Evolutionary conservation across 2,329 filamentous ascomycete species (phyloP), one percentile per base, ranked within the genome.

Genomic region (Sphaerostilbella broomeana): DNA sequence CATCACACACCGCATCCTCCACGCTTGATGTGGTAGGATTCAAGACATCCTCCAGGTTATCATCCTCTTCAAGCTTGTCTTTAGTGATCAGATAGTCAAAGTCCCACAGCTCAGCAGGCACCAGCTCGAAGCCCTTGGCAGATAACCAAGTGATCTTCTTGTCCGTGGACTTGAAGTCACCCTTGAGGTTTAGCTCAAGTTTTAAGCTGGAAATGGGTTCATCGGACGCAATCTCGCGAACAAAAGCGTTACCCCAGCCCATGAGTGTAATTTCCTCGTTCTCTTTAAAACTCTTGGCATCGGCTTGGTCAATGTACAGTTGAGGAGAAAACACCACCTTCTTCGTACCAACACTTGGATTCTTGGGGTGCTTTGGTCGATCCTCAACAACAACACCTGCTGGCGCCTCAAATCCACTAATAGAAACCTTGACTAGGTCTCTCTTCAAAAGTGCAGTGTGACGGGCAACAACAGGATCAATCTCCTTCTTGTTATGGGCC

Each of bases 111-210:
- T 95, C 86, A 16, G 92, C 81, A 6, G 81, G 79, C 11, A 94
- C 72, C 1, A 95, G 74, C 43, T 84, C 76, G 65, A 90, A 84
- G 30, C 76, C 77, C 50, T 86, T 77, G 1, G 74, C 76, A 2
- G 86, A 82, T 33, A 97, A 69, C 90, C 90, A 97, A 1, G 89
- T 95, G 25, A 97, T 79, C 73, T 97, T 97, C 78, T 95, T 95
- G 56, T 87, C 81, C 0, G 90, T 97, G 57, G 86, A 83, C 72
- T 94, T 95, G 62, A 97, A 86, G 60, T 97, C 90, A 40, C 90
- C 89, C 53, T 84, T 79, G 35, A 95, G 77, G 63, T 97, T 84
- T n/a, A 95, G 77, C 64, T 95, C 86, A 38, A 92, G 71, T 42
- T 84, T 83, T 26, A 95, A 72, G 24, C 67, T 69, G 10, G 79